Evolutionary conservation across 2,329 filamentous ascomycete species (phyloP), one percentile per base, ranked within the genome.

Genomic region (Rutstroemia sp.): DNA sequence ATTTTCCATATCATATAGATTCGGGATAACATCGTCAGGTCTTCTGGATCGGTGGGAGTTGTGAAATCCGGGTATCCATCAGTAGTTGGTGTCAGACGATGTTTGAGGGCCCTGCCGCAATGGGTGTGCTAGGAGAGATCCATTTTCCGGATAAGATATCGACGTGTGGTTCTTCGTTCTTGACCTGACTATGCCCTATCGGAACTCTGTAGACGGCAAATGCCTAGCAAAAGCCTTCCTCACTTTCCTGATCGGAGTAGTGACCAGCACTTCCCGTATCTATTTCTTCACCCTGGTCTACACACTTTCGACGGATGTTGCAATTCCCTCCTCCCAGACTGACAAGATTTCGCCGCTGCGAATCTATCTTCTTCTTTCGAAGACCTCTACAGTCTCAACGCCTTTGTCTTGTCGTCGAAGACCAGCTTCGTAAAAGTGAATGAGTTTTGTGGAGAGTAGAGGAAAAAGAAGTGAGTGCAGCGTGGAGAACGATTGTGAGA

Each of bases 201-300:
- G 19, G 16, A 42, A 23, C 30, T 21, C 27, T 14, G 19, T 25
- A 36, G 14, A 16, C 25, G 5, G 23, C 25, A 8, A 25, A 36
- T 10, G 25, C n/a, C 10, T 36, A n/a, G 17, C 5, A 16, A 25
- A 40, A 19, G 19, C 38, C 44, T 6, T 21, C 38, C 40, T 45
- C 19, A 16, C 5, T 17, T n/a, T 38, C 10, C 42, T 19, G 6
- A 14, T 17, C 10, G 1, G 42, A 34, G 38, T 27, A 21, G 36
- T 55, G 53, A 9, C 53, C 53, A 17, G 53, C 53, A 55, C 47
- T 51, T 36, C 47, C 36, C n/a, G 14, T 30, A 50, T 49, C 17
- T 5, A 16, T 12, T 17, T 44, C 46, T 50, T 27, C 25, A 36
- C 53, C 19, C 17, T 25, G 36, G 44, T 19, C 44, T 46, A 42